Percentiles rank a stretch among this genome's conserved stretches.
Conservation (phyloP, 306 rosid genomes). For the Styphnolobium japonicum region DNA sequence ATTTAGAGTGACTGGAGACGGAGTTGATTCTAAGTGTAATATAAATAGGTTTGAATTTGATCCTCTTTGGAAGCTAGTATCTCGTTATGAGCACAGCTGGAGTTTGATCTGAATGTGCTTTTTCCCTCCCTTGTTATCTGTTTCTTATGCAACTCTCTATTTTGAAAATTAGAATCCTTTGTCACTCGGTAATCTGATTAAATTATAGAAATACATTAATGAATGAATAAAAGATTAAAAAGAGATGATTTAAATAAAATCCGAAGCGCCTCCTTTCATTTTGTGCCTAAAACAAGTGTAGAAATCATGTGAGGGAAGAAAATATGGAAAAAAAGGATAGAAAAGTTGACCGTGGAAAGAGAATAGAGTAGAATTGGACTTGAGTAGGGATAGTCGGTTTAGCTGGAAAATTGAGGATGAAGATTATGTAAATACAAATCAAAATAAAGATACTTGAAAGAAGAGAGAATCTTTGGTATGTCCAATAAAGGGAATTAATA, state of each 20-base stretch:
- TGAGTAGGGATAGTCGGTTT: conserved; percentile 6
- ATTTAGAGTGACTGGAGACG: conserved; percentile 13
- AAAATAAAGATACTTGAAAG: neutral
- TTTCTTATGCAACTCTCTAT: neutral
- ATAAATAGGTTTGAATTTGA: neutral
- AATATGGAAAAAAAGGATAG: neutral
- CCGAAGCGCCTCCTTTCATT: neutral
- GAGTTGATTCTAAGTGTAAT: conserved; percentile 1
- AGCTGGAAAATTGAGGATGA: neutral
- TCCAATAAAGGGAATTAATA: neutral
- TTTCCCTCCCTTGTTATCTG: neutral
- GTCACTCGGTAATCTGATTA: neutral
- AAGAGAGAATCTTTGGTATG: neutral
- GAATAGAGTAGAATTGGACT: neutral
- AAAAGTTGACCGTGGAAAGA: neutral
- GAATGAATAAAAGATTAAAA: neutral
- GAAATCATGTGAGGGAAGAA: neutral
- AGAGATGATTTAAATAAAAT: neutral
- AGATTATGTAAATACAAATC: neutral
- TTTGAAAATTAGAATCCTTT: neutral
- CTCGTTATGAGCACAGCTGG: neutral
- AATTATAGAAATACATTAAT: neutral
- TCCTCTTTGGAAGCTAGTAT: neutral
- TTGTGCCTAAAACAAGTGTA: neutral
- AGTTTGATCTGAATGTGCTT: neutral